Evolutionary conservation across 1,139 yeast genomes (phyloP), one percentile per base, ranked within the genome.

Genomic region (Debaryomyces robertsiae): DNA sequence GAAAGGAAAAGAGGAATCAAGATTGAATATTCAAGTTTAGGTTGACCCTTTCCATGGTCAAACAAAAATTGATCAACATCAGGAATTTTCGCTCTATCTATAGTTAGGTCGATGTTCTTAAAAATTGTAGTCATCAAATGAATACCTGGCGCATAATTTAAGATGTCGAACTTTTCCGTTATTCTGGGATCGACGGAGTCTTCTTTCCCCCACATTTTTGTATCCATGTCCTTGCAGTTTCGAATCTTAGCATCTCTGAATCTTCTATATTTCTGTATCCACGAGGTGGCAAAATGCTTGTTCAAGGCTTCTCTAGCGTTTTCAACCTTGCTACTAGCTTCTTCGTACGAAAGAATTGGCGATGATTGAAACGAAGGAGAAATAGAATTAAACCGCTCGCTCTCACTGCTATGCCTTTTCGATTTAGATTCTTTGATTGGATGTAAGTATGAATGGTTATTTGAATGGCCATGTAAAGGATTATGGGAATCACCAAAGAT

Each of bases 231-330:
- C 31, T 47, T 50, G 72, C 74, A 68, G 15, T 46, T 46, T 5
- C 54, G 44, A 11, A 52, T 45, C 45, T 68, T 65, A 7, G 53
- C 52, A 2, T 47, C 32, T 15, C 60, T 54, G 50, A 64, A 70
- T 13, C 52, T 43, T 28, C 50, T 55, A 48, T 47, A 69, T 43
- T 66, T 69, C 35, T 53, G 47, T 22, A 85, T 74, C 98, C 98
- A 91, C 0, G 94, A 79, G 15, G 69, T 70, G 0, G 93, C 77
- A 29, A 86, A 65, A 46, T 84, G 79, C 38, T 52, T 46, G 32
- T 71, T 61, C 15, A 76, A 62, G 6, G 66, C 39, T 9, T 64
- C 61, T 35, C 52, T 57, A 0, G 81, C 80, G 3, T 54, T 41
- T 5, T 55, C 57, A 4, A 77, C 65, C 16, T 60, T 50, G 4